Evolutionary conservation across 1,139 yeast genomes (phyloP), one percentile per base, ranked within the genome.

Genomic region (Taphrina communis): DNA sequence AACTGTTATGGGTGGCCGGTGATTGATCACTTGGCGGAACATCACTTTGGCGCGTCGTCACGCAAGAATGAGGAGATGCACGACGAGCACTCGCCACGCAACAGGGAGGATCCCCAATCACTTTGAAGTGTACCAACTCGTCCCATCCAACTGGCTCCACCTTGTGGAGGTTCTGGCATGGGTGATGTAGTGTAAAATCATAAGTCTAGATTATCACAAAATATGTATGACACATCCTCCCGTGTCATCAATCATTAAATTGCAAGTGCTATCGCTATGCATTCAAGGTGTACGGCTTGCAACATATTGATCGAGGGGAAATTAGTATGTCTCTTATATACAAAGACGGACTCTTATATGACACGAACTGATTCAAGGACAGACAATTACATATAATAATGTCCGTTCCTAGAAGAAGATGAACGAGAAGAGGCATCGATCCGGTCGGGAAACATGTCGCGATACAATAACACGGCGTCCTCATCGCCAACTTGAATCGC

Each of bases 1-100:
- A 94, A 94, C 80, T 96, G 97, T 0, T 92, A 89, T 78, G 99
- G 99, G 0, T 93, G 98, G 97, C 92, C 90, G 0, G 97, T 92
- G 0, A 83, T 94, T 46, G 90, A 89, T 66, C 97, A 94, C 78
- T 75, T 94, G 72, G 90, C 89, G 0, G 79, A 82, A 19, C 83
- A 85, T 69, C 95, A 89, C 78, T 90, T 90, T 76, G 68, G 65
- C 11, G 62, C 46, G 14, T 39, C 55, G 8, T 39, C 62, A 14
- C 35, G 14, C 19, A 21, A 39, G 31, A 60, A 48, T 38, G 55
- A 59, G 19, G 42, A 46, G 31, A 59, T 59, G 48, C 52, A 44
- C 25, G 55, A 46, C 41, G 17, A 12, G n/a, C 21, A 17, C 8
- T n/a, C 42, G 21, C 41, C 11, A 11, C 12, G 17, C 31, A 25